Percentiles rank a stretch among this genome's conserved stretches.
These are phyloP conservation scores for Persicaria tinctoria DNA, from an alignment of 148 eudicot genomes.

Conservation along the genomic window DNA sequence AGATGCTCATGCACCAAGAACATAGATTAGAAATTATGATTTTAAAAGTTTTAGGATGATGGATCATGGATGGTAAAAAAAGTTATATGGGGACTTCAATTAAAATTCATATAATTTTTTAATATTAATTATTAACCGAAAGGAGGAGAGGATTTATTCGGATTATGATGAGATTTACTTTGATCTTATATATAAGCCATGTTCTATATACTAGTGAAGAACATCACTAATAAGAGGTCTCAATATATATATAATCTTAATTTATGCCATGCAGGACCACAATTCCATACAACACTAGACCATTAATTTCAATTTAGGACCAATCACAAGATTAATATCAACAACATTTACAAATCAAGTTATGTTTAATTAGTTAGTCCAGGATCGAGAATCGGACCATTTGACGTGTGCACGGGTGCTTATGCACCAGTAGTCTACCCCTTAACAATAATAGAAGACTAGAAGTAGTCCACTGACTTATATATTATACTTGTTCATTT, in stretches of 20 bases:
- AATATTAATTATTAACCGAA: background rate
- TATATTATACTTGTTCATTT: no score
- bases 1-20: no score
- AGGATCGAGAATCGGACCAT: no score
- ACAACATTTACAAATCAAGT: background rate
- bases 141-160: conserved; percentile 4
- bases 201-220: background rate
- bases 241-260: background rate
- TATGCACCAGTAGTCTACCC: no score
- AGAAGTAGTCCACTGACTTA: no score
- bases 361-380: no score
- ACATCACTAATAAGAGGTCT: background rate
- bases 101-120: background rate
- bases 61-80: background rate
- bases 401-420: no score
- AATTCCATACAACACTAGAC: background rate
- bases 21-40: no score
- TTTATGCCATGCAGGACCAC: conserved; percentile 5
- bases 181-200: conserved; percentile 1
- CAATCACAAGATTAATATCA: background rate
- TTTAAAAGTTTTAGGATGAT: no score
- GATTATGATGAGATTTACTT: conserved; percentile 1
- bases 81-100: background rate
- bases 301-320: background rate
- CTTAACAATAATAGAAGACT: no score